Evolutionary conservation across 768 basidiomycete species (phyloP).

Genomic region (Tylopilus subfusipes): DNA sequence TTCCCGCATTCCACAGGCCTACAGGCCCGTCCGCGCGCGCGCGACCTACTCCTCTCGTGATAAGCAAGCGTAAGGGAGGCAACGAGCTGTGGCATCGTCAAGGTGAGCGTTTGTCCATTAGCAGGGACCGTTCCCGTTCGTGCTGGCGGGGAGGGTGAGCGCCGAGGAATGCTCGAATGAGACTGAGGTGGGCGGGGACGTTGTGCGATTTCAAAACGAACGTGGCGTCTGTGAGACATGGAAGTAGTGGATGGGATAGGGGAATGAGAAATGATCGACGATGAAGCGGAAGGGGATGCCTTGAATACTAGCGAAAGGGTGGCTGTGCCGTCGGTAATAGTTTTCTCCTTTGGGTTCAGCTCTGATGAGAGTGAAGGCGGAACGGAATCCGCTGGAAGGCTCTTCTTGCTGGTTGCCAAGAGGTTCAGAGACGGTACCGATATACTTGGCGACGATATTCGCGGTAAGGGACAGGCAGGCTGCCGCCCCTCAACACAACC

Average conservation of each 20-base stretch:
- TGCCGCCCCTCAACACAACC: constrained; percentile 29
- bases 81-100: constrained; percentile 33
- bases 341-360: background rate
- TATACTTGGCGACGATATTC: constrained; percentile 23
- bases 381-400: background rate
- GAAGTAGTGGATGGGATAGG: background rate
- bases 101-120: constrained; percentile 12
- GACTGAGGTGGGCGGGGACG: constrained; percentile 2
- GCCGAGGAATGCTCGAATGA: constrained; percentile 16
- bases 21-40: constrained; percentile 17
- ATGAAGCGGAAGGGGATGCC: background rate
- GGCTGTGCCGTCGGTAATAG: background rate
- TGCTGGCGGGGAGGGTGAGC: constrained; percentile 24
- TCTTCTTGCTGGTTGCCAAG: constrained; percentile 9
- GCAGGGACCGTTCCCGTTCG: constrained; percentile 9
- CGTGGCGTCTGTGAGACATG: constrained; percentile 15
- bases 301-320: background rate
- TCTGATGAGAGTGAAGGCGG: background rate
- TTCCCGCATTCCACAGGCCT: constrained; percentile 2
- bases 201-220: constrained; percentile 21
- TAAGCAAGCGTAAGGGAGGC: constrained; percentile 28
- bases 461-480: constrained; percentile 18
- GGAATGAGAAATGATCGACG: constrained; percentile 4
- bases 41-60: constrained; percentile 21
- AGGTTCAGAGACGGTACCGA: constrained; percentile 22